These are phyloP conservation scores for Pelargonium myrrhifolium DNA, from an alignment of 441 rosid species.

Conservation along the genomic window DNA sequence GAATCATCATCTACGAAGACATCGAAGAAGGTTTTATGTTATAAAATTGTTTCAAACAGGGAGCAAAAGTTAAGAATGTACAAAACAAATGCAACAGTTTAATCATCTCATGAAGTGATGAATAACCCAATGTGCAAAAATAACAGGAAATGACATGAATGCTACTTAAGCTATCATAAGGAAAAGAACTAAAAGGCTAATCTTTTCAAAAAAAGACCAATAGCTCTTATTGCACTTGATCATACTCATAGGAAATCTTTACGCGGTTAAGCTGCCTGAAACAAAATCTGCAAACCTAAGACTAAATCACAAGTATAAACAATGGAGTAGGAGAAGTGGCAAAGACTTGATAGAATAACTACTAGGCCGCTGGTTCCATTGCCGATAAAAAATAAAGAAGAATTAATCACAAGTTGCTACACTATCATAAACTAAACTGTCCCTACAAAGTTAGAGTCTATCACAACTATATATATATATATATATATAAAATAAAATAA, in stretches of 20 bases:
- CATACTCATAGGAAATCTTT: not conserved
- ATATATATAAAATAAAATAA: no score
- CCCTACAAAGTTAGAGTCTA: no score
- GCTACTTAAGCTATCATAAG: not conserved
- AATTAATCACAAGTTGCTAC: no score
- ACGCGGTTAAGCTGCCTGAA: not conserved
- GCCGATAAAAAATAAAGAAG: no score
- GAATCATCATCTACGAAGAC: not conserved
- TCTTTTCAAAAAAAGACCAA: not conserved
- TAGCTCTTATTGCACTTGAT: not conserved
- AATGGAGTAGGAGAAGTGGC: no score
- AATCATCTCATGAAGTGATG: not conserved
- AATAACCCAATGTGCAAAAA: not conserved
- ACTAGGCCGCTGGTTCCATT: no score
- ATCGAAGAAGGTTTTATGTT: not conserved
- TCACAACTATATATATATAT: no score
- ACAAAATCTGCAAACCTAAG: not conserved
- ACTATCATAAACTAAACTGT: no score
- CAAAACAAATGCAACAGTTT: not conserved
- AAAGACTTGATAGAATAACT: no score
- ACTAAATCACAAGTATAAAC: not conserved
- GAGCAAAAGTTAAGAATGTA: not conserved
- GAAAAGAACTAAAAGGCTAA: not conserved
- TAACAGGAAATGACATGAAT: not conserved
- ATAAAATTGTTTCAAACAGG: not conserved